Evolutionary conservation across 306 rosid species (phyloP).

Genomic region (Quercus berberidifolia): DNA sequence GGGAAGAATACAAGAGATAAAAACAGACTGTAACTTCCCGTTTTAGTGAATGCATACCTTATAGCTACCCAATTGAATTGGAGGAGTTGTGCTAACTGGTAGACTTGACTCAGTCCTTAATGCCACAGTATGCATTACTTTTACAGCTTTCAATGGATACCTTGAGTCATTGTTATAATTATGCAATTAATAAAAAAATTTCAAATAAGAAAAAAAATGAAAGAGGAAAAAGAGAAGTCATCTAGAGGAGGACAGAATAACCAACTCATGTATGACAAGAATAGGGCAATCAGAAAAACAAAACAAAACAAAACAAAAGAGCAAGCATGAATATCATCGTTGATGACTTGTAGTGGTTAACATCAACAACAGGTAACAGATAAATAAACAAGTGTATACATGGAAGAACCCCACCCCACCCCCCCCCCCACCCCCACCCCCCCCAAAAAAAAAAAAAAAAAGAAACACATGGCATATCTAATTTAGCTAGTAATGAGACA

Average conservation of each 20-base stretch:
- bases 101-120: slow-evolving; percentile 70
- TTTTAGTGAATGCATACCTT: slow-evolving; percentile 38
- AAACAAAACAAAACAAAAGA: too few relatives aligned
- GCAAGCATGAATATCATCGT: background rate
- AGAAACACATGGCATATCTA: background rate
- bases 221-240: slow-evolving; percentile 1
- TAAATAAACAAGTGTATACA: background rate
- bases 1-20: too few relatives aligned
- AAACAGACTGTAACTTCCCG: background rate
- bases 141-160: slow-evolving; percentile 91
- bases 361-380: background rate
- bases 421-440: too few relatives aligned
- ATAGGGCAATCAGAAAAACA: too few relatives aligned
- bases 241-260: background rate
- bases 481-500: background rate
- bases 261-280: background rate
- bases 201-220: slow-evolving; percentile 10
- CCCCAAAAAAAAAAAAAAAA: background rate
- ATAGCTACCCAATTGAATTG: slow-evolving; percentile 37
- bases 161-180: slow-evolving; percentile 39
- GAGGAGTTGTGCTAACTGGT: slow-evolving; percentile 40
- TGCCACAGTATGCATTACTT: slow-evolving; percentile 92
- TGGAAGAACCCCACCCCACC: background rate
- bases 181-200: slow-evolving; percentile 5
- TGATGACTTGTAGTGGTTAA: background rate